These are phyloP conservation scores for Scheffersomyces segobiensis DNA, from an alignment of 1,139 yeast genomes.

Conservation along the genomic window DNA sequence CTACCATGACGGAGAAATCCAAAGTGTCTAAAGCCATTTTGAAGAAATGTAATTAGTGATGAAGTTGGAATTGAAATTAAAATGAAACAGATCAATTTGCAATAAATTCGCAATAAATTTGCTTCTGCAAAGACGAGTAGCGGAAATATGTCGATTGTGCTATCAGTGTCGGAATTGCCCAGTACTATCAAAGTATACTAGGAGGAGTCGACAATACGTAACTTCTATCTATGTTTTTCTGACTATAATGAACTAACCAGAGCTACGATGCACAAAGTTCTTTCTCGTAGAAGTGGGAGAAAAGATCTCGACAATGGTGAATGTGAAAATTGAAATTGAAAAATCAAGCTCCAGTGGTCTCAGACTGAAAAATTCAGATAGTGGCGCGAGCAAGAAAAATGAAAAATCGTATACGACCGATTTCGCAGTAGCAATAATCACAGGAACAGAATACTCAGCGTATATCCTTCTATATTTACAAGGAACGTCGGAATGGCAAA, in stretches of 20 bases:
- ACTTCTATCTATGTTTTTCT: neutral
- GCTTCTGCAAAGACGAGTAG: neutral
- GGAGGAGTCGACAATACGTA: too few relatives aligned
- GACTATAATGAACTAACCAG: neutral
- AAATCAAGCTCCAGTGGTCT: neutral
- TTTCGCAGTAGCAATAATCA: neutral
- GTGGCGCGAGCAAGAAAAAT: neutral
- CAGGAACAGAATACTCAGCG: neutral
- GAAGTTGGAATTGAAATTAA: neutral
- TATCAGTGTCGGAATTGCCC: neutral
- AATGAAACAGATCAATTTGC: neutral
- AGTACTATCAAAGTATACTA: neutral
- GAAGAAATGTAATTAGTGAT: neutral
- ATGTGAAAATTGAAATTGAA: neutral
- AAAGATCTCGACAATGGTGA: neutral
- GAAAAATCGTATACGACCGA: neutral
- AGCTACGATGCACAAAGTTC: neutral
- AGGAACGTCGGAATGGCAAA: neutral
- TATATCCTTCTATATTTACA: neutral
- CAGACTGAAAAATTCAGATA: neutral
- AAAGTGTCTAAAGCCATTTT: constrained; percentile 60
- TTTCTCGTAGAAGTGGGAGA: neutral
- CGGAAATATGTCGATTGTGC: neutral
- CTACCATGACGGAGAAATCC: constrained; percentile 69
- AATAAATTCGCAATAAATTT: neutral